A percentile compares a stretch with the other conserved stretches of the same genome.
phyloP scores from a whole-genome alignment of 1,139 yeast species.

The Hansenula lynferdii region DNA sequence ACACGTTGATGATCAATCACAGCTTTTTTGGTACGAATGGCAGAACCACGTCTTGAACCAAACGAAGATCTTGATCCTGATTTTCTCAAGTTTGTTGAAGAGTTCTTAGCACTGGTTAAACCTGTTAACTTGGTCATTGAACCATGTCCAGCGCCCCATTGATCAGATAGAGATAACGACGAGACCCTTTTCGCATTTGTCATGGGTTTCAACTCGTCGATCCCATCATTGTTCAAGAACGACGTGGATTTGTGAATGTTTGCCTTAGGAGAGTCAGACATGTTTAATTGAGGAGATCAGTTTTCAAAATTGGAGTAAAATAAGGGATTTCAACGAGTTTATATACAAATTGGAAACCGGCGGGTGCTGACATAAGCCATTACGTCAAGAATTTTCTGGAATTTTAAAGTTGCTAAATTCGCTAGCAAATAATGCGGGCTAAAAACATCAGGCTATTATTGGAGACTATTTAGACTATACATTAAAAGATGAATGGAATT shows the following conservation, averaged over 20 bases:
- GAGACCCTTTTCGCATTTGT: slow-evolving; percentile 62
- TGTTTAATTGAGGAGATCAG: too few relatives aligned
- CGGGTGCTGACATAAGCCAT: background rate
- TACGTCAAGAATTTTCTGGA: background rate
- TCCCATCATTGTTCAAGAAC: slow-evolving; percentile 66
- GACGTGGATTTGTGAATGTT: slow-evolving; percentile 28
- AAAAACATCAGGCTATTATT: too few relatives aligned
- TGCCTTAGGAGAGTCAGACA: background rate
- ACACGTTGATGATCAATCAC: slow-evolving; percentile 65
- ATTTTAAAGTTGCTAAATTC: background rate
- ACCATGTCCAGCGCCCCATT: slow-evolving; percentile 55
- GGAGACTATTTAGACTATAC: too few relatives aligned
- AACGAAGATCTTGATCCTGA: slow-evolving; percentile 6
- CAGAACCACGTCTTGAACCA: slow-evolving; percentile 44
- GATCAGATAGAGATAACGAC: slow-evolving; percentile 66
- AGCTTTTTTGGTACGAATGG: slow-evolving; percentile 40
- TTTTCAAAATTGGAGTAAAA: too few relatives aligned
- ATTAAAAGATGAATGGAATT: slow-evolving; percentile 31
- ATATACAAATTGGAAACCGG: too few relatives aligned
- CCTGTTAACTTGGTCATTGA: slow-evolving; percentile 32
- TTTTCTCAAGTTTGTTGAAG: slow-evolving; percentile 4
- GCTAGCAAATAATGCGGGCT: background rate
- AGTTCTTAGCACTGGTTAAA: slow-evolving; percentile 8
- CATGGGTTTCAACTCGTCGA: slow-evolving; percentile 58
- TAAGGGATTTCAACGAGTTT: too few relatives aligned